Base-by-base conservation (phyloP, 345 rosid species). In the Zanthoxylum bungeanum region DNA sequence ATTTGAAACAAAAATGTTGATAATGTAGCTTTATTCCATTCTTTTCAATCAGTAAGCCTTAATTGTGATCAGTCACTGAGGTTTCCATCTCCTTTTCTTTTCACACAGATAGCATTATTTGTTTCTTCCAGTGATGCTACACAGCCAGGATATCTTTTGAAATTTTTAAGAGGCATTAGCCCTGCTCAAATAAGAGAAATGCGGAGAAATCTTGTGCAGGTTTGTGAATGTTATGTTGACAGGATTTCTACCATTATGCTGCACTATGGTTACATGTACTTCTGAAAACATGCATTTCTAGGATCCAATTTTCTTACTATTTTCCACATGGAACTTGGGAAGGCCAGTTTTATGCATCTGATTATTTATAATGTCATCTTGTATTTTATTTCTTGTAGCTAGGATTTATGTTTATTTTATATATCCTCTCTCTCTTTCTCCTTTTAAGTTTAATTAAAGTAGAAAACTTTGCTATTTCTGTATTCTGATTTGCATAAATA, bases 101-200 rank as follows among this genome's bases (percentile, higher is more conserved):
- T 49, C 57, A 1, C 69, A 84, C 90, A 92, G 97, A 85, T 92
- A 60, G 92, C 92, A 76, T 71, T 92, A 76, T 82, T 90, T 81
- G 87, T 86, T 78, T 92, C 96, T 83, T 90, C 98, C 42, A 88
- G 80, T 70, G 92, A 94, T 79, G 97, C 98, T 33, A 27, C 82
- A 67, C 86, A 83, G 69, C 90, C 91, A 62, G 96, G 98, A 69
- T 94, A 93, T 95, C 85, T 94, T 73, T 49, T 90, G 40, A 82
- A 79, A 59, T 90, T 76, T 71, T 80, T 94, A 55, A 89, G 82
- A 77, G 77, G 87, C 70, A 73, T 94, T 73, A 79, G 70, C 50
- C 78, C 84, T 57, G 71, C 86, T 79, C 88, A 71, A 64, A 73
- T 82, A 68, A 85, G 83, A 82, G 85, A 84, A 59, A 77, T 87